Evolutionary conservation across 2,329 filamentous ascomycete species (phyloP).

Genomic region (Penicillium verrucosum): DNA sequence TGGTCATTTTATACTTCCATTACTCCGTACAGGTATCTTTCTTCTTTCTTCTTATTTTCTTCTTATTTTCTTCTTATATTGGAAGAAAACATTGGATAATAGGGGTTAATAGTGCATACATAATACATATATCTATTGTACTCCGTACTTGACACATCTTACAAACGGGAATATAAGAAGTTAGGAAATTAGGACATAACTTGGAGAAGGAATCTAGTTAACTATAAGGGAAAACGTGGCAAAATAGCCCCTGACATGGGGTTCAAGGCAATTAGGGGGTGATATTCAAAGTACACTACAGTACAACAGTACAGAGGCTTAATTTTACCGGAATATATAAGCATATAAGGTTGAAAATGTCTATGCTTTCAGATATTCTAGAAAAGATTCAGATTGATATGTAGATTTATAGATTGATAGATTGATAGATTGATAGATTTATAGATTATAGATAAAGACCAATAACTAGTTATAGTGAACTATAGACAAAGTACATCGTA

Average conservation of each 20-base stretch:
- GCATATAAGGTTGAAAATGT: not conserved
- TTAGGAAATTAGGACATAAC: not conserved
- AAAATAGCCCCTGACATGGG: conserved; percentile 1
- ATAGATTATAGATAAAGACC: not conserved
- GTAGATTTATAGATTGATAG: not conserved
- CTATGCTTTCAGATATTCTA: not conserved
- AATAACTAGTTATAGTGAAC: not conserved
- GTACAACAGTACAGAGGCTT: not conserved
- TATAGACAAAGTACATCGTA: not conserved
- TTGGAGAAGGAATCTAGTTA: not conserved
- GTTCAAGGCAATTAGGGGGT: not conserved
- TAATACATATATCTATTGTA: not conserved
- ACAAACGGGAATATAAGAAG: too few species aligned
- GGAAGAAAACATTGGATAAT: not conserved
- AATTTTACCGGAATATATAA: not conserved
- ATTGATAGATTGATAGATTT: not conserved
- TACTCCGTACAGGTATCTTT: not conserved
- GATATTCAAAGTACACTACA: not conserved
- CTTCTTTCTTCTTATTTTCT: not conserved
- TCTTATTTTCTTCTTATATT: not conserved
- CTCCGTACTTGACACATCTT: not conserved
- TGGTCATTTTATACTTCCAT: not conserved
- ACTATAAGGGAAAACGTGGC: not conserved
- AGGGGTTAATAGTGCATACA: not conserved
- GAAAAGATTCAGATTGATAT: not conserved